A percentile compares a stretch with the other conserved stretches of the same genome.
Conservation (phyloP, 352 stramenopile species). For the Peronospora farinosa region DNA sequence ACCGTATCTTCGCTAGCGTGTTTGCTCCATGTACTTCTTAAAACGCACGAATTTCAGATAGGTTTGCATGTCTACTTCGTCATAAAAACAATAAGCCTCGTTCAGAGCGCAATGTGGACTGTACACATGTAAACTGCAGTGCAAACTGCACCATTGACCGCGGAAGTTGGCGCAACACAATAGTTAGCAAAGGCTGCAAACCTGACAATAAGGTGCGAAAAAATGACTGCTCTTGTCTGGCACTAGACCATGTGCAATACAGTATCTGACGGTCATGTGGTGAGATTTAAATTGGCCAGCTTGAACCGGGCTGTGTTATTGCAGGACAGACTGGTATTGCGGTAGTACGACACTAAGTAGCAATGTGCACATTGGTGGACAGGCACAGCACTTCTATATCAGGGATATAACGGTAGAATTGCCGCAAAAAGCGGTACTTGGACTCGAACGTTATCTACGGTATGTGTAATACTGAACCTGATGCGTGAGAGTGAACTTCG, state of each 20-base stretch:
- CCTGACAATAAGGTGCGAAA: slow-evolving; percentile 70
- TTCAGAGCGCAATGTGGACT: not conserved
- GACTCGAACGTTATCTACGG: slow-evolving; percentile 50
- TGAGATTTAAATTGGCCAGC: slow-evolving; percentile 79
- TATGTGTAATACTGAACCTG: slow-evolving; percentile 13
- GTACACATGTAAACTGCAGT: slow-evolving; percentile 21
- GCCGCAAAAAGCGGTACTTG: slow-evolving; percentile 77
- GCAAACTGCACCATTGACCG: slow-evolving; percentile 78
- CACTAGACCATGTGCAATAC: not conserved
- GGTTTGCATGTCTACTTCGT: too few relatives aligned
- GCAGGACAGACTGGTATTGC: slow-evolving; percentile 79
- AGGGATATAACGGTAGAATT: slow-evolving; percentile 80
- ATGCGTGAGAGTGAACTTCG: not conserved
- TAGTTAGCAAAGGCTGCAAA: slow-evolving; percentile 66
- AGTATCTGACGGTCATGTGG: slow-evolving; percentile 1
- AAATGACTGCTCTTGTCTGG: not conserved
- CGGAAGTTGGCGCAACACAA: slow-evolving; percentile 79
- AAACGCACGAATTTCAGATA: too few relatives aligned
- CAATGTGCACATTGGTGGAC: slow-evolving; percentile 73
- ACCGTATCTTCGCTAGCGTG: too few relatives aligned
- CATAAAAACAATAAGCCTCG: too few relatives aligned
- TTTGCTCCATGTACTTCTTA: too few relatives aligned
- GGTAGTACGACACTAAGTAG: slow-evolving; percentile 67
- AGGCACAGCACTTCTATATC: slow-evolving; percentile 79
- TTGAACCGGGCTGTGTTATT: slow-evolving; percentile 65